phyloP scores from a whole-genome alignment of 1,139 yeast species.

The Wickerhamiella infanticola region DNA sequence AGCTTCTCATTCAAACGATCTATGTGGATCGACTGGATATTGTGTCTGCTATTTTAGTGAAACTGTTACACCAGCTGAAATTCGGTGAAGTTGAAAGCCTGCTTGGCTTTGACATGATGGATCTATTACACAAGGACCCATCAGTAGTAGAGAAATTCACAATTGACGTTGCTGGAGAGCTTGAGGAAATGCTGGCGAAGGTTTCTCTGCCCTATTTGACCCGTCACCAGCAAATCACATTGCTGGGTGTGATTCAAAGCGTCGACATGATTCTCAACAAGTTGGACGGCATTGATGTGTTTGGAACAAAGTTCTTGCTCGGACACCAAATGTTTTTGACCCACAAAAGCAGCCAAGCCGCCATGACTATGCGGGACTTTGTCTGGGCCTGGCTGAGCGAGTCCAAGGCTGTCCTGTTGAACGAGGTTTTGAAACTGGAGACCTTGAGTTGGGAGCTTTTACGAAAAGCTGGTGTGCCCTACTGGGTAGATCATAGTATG shows the following conservation, averaged over 20 bases:
- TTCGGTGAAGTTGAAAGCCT: conserved; percentile 26
- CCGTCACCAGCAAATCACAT: conserved; percentile 80
- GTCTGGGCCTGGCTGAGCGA: conserved; percentile 81
- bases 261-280: conserved; percentile 39
- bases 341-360: conserved; percentile 33
- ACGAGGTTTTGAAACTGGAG: conserved; percentile 32
- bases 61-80: conserved; percentile 37
- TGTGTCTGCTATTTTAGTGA: conserved; percentile 43
- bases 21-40: conserved; percentile 44
- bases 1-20: conserved; percentile 61
- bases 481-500: conserved; percentile 50
- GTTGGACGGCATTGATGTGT: conserved; percentile 43
- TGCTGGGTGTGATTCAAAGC: conserved; percentile 53
- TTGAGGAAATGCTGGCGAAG: conserved; percentile 46
- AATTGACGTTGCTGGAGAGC: conserved; percentile 31
- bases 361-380: conserved; percentile 62
- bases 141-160: conserved; percentile 24
- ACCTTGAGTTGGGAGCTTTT: conserved; percentile 41
- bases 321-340: conserved; percentile 57
- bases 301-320: conserved; percentile 56
- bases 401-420: conserved; percentile 50
- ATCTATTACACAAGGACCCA: conserved; percentile 3
- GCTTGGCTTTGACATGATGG: conserved; percentile 2
- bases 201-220: conserved; percentile 66
- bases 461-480: conserved; percentile 47